Conservation (phyloP, 192 early-diverging fungal genomes). For the Geranomyces variabilis region DNA sequence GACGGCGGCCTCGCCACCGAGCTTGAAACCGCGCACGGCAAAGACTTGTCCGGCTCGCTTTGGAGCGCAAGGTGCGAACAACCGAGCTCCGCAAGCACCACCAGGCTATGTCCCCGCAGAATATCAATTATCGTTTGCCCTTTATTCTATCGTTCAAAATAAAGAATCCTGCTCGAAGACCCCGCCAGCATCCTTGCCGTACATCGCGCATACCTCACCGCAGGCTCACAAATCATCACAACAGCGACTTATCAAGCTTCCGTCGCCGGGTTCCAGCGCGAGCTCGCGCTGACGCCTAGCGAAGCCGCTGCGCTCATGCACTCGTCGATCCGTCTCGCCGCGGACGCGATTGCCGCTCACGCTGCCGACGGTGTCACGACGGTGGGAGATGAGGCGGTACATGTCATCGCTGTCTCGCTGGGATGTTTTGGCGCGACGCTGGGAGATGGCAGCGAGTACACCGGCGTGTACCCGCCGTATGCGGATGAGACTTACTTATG, state of each 20-base stretch:
- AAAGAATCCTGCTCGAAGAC: constrained; percentile 24
- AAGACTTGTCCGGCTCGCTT: constrained; percentile 16
- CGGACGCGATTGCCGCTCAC: neutral
- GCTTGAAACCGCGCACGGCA: constrained; percentile 10
- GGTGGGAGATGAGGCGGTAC: too few species aligned
- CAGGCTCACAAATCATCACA: neutral
- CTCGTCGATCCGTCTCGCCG: neutral
- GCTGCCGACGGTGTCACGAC: too few species aligned
- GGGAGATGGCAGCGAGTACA: constrained; percentile 1
- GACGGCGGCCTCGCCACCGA: constrained; percentile 27
- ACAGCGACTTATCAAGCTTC: constrained; percentile 8
- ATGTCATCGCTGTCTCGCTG: neutral
- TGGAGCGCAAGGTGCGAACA: constrained; percentile 35
- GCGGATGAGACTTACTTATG: neutral
- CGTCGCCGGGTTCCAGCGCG: neutral
- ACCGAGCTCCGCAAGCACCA: too few species aligned
- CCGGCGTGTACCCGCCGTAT: neutral
- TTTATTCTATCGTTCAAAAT: neutral
- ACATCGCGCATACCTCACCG: constrained; percentile 23
- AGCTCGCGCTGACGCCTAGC: neutral
- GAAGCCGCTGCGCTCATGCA: neutral
- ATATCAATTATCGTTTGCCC: too few species aligned
- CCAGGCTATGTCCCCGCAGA: too few species aligned
- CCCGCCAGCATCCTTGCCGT: constrained; percentile 1
- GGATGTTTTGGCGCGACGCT: constrained; percentile 2